Percentiles rank a stretch among this genome's conserved stretches.
Evolutionary conservation across 345 rosid genomes (phyloP).

Genomic region (Streptanthus diversifolius): DNA sequence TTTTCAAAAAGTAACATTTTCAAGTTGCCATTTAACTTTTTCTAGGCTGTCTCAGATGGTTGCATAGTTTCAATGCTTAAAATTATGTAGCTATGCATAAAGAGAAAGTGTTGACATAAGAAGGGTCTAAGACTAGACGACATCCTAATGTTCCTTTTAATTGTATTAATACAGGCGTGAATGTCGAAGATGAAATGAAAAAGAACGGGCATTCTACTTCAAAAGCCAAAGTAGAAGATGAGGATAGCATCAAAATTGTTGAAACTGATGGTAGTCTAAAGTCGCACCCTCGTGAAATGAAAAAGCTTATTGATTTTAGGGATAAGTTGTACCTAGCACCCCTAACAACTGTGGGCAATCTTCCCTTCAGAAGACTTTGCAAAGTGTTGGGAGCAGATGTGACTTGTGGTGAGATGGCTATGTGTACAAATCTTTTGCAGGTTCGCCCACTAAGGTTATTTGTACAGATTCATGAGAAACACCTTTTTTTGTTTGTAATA

Average conservation of each 20-base stretch:
- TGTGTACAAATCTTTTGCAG: slow-evolving; percentile 95
- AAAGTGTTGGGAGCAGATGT: slow-evolving; percentile 86
- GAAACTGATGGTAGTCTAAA: slow-evolving; percentile 62
- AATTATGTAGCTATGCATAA: neutral
- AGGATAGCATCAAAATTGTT: slow-evolving; percentile 23
- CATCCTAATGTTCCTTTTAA: slow-evolving; percentile 8
- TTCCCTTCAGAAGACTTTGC: slow-evolving; percentile 94
- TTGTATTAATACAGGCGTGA: slow-evolving; percentile 39
- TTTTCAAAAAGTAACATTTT: neutral
- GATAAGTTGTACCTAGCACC: slow-evolving; percentile 93
- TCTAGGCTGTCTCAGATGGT: neutral
- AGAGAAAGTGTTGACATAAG: neutral
- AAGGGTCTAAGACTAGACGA: neutral
- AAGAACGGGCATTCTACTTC: slow-evolving; percentile 24
- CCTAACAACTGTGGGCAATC: slow-evolving; percentile 94
- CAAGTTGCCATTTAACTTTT: neutral
- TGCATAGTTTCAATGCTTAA: neutral
- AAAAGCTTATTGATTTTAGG: slow-evolving; percentile 76
- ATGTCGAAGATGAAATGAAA: slow-evolving; percentile 24
- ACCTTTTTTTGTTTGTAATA: neutral
- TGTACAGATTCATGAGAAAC: slow-evolving; percentile 3
- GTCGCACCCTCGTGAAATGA: slow-evolving; percentile 70
- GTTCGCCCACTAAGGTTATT: slow-evolving; percentile 35
- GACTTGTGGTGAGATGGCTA: slow-evolving; percentile 99
- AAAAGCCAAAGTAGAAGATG: slow-evolving; percentile 29